Base-by-base conservation (phyloP, 2,329 filamentous ascomycete species). In the Venturia asperata region DNA sequence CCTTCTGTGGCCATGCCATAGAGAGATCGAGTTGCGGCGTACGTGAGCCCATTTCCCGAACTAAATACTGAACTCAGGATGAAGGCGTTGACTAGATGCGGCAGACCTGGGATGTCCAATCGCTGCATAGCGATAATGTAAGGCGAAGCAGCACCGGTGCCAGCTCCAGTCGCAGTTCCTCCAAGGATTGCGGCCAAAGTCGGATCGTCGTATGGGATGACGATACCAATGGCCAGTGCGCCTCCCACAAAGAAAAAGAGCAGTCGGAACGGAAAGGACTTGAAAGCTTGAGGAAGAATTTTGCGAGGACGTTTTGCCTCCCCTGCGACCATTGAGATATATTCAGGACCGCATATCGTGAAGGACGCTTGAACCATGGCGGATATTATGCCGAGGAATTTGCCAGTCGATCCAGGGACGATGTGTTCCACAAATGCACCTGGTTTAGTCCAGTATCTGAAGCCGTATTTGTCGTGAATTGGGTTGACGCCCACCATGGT, bases 71-170 rank as follows among this genome's bases (percentile, higher is more conserved):
- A 81, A 1, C 81, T 83, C 63, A 84, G 71, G 49, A 82, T 69
- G 3, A 82, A 73, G 19, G 83, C 85, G 69, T 87, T 87, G 68
- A 85, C 79, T 21, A 87, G 77, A 63, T 84, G 78, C 9, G 84
- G 83, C 39, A 87, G 78, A 13, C 81, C 81, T 0, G 72, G 70
- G 64, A 87, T 79, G 11, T 78, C 75, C 67, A 86, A 69, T 68
- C 83, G 83, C 62, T 77, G 74, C 82, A 86, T 85, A 61, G 84
- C 84, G 70, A 87, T 85, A 65, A 86, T 84, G 69, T 86, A 87
- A 2, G 85, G 85, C 37, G 84, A 87, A 0, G 83, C 83, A 13
- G 82, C 81, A 10, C 83, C 84, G 5, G 78, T 82, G 43, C 77
- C 77, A 60, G 71, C 71, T 45, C 71, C 74, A 30, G 70, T 68